Conservation (phyloP, 1,284 basidiomycete species). For the Trichosporon asahii region DNA sequence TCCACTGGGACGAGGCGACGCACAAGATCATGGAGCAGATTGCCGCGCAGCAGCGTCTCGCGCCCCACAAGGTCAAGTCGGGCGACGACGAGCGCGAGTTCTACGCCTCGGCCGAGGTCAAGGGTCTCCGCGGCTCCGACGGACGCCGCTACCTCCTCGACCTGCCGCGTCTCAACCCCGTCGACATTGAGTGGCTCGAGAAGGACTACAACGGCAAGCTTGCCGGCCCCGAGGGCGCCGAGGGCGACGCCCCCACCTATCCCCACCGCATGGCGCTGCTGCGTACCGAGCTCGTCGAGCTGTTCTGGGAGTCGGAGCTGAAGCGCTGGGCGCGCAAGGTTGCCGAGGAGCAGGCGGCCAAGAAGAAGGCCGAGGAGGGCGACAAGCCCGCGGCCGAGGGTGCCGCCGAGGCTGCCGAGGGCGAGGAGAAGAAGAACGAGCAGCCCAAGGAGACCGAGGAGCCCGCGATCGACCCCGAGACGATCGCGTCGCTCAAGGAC, state of each 20-base stretch:
- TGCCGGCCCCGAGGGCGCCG: slow-evolving; percentile 29
- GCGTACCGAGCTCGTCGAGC: slow-evolving; percentile 59
- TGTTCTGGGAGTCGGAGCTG: slow-evolving; percentile 57
- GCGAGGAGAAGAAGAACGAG: slow-evolving; percentile 16
- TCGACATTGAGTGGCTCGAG: slow-evolving; percentile 59
- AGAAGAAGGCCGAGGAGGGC: slow-evolving; percentile 28
- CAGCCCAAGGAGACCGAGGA: slow-evolving; percentile 17
- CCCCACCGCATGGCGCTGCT: slow-evolving; percentile 58
- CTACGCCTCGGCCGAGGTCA: slow-evolving; percentile 58
- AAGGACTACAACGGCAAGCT: slow-evolving; percentile 52
- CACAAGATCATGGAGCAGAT: slow-evolving; percentile 57
- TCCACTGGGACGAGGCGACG: slow-evolving; percentile 54
- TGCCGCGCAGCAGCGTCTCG: slow-evolving; percentile 55
- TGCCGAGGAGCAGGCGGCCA: slow-evolving; percentile 44
- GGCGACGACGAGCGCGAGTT: slow-evolving; percentile 53
- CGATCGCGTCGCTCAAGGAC: slow-evolving; percentile 39
- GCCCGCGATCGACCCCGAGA: slow-evolving; percentile 22
- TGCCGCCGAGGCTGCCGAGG: slow-evolving; percentile 23
- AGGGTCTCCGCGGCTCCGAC: slow-evolving; percentile 59
- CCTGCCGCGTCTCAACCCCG: slow-evolving; percentile 56
- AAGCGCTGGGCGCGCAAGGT: slow-evolving; percentile 56
- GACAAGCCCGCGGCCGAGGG: slow-evolving; percentile 24
- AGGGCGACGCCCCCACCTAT: slow-evolving; percentile 45
- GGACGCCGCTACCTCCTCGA: slow-evolving; percentile 59
- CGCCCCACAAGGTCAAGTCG: slow-evolving; percentile 56